phyloP scores from a whole-genome alignment of 1,284 basidiomycete species.

The Cutaneotrichosporon mucoides region DNA sequence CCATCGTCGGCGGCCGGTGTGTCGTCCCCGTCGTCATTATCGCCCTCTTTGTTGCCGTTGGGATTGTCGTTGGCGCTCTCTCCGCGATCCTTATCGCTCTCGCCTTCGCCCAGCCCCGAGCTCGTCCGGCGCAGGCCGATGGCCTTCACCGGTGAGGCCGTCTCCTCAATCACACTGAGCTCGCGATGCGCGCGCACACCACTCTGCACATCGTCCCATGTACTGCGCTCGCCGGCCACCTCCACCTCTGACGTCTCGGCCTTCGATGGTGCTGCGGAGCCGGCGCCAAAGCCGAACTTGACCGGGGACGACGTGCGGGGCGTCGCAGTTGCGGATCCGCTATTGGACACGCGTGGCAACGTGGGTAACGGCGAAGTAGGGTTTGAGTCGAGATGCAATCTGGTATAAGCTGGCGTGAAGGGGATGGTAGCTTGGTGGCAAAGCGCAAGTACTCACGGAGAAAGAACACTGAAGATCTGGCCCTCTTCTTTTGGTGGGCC shows the following conservation, averaged over 20 bases:
- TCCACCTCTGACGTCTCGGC: slow-evolving; percentile 23
- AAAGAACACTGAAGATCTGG: slow-evolving; percentile 86
- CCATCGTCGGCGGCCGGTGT: not conserved
- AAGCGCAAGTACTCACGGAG: slow-evolving; percentile 58
- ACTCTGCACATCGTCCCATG: slow-evolving; percentile 24
- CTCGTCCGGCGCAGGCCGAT: no score
- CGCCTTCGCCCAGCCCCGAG: no score
- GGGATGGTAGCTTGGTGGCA: no score
- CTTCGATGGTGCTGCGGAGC: slow-evolving; percentile 12
- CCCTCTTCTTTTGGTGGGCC: slow-evolving; percentile 81
- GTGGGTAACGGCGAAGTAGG: slow-evolving; percentile 36
- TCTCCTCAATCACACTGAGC: slow-evolving; percentile 46
- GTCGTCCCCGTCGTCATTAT: not conserved
- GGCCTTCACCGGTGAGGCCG: not conserved
- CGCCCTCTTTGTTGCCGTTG: not conserved
- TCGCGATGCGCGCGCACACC: slow-evolving; percentile 30
- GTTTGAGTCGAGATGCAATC: slow-evolving; percentile 30
- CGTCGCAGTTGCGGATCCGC: slow-evolving; percentile 17
- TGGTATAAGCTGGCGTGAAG: slow-evolving; percentile 7
- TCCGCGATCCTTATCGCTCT: no score
- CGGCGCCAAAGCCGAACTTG: slow-evolving; percentile 12
- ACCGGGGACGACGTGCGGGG: slow-evolving; percentile 21
- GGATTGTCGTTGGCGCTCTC: not conserved
- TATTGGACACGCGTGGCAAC: slow-evolving; percentile 28
- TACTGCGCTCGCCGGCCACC: slow-evolving; percentile 27